Conservation (phyloP, 169 alveolate genomes). For the Eimeria falciformis region DNA sequence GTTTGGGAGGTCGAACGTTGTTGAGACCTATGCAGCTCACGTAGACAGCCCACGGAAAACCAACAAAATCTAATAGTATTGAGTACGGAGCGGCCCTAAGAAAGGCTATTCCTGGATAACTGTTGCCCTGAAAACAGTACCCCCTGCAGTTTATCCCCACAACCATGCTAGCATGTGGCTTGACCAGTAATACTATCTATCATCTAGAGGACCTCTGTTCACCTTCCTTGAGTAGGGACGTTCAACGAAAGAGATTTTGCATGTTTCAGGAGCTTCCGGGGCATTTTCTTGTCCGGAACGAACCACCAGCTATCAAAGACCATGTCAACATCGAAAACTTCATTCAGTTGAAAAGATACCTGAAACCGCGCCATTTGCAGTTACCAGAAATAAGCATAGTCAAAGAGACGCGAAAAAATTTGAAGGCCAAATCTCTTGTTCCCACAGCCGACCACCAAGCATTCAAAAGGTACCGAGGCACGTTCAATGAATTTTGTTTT, state of each 20-base stretch:
- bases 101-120: too few relatives aligned
- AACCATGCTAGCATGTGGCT: too few relatives aligned
- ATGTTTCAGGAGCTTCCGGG: slow-evolving; percentile 36
- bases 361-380: not conserved
- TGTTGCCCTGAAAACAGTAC: too few relatives aligned
- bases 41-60: too few relatives aligned
- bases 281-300: slow-evolving; percentile 78
- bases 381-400: not conserved
- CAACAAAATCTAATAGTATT: too few relatives aligned
- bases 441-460: too few relatives aligned
- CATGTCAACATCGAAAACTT: slow-evolving; percentile 82
- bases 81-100: too few relatives aligned
- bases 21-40: not conserved
- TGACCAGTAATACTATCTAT: too few relatives aligned
- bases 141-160: too few relatives aligned
- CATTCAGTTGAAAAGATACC: slow-evolving; percentile 79
- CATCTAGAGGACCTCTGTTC: not conserved
- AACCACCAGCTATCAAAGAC: slow-evolving; percentile 82
- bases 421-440: not conserved
- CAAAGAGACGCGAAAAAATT: not conserved
- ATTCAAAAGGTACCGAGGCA: too few relatives aligned
- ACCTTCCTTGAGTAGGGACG: slow-evolving; percentile 74
- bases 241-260: slow-evolving; percentile 62
- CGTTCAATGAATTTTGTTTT: too few relatives aligned
- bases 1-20: slow-evolving; percentile 52